Conservation (phyloP, 2,329 filamentous ascomycete species). For the Exutisphaerella laricina region DNA sequence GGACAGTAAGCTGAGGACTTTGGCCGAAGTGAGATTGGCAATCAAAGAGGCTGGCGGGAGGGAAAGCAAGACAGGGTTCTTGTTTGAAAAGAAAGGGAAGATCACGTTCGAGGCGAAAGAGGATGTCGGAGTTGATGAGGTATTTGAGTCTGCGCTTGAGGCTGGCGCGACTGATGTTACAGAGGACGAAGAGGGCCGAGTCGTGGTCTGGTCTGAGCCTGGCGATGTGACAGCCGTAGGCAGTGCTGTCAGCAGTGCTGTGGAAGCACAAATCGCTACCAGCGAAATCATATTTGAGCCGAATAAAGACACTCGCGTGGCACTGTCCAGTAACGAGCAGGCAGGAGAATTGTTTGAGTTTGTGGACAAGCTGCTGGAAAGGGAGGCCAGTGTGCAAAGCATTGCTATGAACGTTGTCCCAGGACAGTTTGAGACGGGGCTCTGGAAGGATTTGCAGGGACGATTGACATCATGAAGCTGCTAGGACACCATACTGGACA, state of each 20-base stretch:
- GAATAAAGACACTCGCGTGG: constrained; percentile 70
- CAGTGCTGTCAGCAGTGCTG: constrained; percentile 56
- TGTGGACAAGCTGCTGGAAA: constrained; percentile 56
- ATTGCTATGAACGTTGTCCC: constrained; percentile 65
- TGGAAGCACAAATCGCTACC: constrained; percentile 63
- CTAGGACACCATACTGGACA: not conserved
- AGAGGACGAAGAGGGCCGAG: constrained; percentile 60
- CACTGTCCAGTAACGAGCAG: constrained; percentile 53
- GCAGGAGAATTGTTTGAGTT: constrained; percentile 56
- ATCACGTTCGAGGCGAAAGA: constrained; percentile 62
- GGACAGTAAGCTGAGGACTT: constrained; percentile 67
- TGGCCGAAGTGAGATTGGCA: constrained; percentile 65
- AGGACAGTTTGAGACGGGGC: constrained; percentile 27
- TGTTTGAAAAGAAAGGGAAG: constrained; percentile 77
- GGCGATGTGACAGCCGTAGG: constrained; percentile 59
- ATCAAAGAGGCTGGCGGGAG: constrained; percentile 68
- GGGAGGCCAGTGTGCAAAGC: constrained; percentile 64
- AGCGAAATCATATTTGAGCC: constrained; percentile 81
- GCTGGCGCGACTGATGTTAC: constrained; percentile 73
- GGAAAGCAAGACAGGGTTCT: constrained; percentile 68
- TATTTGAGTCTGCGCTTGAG: constrained; percentile 77
- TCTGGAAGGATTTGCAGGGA: constrained; percentile 28
- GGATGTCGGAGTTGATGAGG: constrained; percentile 57
- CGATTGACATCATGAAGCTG: constrained; percentile 14
- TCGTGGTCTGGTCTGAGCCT: constrained; percentile 67